These are phyloP conservation scores for Thraustochytrium sp. DNA, from an alignment of 352 stramenopile genomes.

Conservation along the genomic window DNA sequence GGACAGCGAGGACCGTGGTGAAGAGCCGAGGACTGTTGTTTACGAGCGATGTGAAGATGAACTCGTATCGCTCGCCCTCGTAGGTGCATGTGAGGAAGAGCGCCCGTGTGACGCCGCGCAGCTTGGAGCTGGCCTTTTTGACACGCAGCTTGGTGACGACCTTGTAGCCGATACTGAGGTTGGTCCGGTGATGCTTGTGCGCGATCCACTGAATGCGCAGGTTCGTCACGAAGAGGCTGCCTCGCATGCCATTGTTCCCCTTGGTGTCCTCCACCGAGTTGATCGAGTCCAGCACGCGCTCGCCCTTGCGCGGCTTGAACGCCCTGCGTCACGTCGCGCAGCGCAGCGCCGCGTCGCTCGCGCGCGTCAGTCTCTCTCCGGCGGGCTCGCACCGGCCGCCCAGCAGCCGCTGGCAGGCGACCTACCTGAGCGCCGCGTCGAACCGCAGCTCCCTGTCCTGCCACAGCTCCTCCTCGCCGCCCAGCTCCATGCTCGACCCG, in stretches of 20 bases:
- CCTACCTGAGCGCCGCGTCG: conserved; percentile 59
- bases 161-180: conserved; percentile 66
- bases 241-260: conserved; percentile 83
- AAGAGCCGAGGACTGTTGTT: conserved; percentile 80
- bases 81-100: conserved; percentile 85
- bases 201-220: conserved; percentile 78
- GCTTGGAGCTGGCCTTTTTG: conserved; percentile 73
- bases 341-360: too few relatives aligned
- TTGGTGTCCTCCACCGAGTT: conserved; percentile 90
- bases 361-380: not conserved
- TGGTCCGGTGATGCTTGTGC: conserved; percentile 73
- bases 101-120: conserved; percentile 79
- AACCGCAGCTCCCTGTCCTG: conserved; percentile 83
- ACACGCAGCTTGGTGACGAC: conserved; percentile 68
- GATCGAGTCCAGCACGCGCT: conserved; percentile 77
- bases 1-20: conserved; percentile 82
- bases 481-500: not conserved
- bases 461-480: conserved; percentile 55
- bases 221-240: conserved; percentile 81
- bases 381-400: not conserved
- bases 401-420: not conserved
- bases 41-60: conserved; percentile 87
- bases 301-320: conserved; percentile 68
- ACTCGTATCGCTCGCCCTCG: conserved; percentile 75
- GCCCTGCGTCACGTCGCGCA: not conserved